phyloP scores from a whole-genome alignment of 2,329 filamentous ascomycete genomes.

The Uncinocarpus reesii region DNA sequence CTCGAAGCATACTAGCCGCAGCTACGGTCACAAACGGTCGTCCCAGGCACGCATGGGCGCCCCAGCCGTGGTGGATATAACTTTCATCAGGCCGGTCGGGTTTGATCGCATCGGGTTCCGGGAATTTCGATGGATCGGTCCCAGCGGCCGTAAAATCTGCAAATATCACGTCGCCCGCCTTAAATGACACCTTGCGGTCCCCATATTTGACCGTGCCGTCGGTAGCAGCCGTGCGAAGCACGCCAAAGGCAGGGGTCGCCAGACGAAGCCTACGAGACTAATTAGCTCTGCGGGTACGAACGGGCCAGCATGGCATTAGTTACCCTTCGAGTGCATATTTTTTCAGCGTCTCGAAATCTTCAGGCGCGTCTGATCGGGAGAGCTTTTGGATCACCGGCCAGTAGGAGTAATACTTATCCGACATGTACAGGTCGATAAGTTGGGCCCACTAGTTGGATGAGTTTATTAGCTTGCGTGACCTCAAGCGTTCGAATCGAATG shows the following conservation, averaged over 20 bases:
- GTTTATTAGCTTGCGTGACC: background rate
- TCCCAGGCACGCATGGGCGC: conserved; percentile 40
- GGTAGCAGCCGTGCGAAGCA: conserved; percentile 27
- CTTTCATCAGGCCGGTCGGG: conserved; percentile 32
- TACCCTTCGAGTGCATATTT: conserved; percentile 57
- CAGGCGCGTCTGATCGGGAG: conserved; percentile 36
- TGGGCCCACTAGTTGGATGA: conserved; percentile 27
- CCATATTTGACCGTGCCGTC: conserved; percentile 29
- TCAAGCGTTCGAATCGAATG: background rate
- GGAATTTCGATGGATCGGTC: conserved; percentile 31
- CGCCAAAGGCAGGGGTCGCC: conserved; percentile 21
- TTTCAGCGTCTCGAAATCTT: conserved; percentile 20
- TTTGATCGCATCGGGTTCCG: conserved; percentile 35
- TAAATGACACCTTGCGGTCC: conserved; percentile 25
- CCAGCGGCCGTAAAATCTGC: conserved; percentile 31
- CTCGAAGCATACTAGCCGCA: conserved; percentile 35
- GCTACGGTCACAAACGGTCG: conserved; percentile 34
- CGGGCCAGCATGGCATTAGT: background rate
- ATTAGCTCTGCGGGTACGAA: no score
- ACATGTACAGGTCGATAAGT: conserved; percentile 48
- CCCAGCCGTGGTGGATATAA: conserved; percentile 39
- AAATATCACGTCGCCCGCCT: conserved; percentile 29
- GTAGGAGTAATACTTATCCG: conserved; percentile 38
- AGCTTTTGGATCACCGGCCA: conserved; percentile 41
- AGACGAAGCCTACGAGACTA: conserved; percentile 25